Percentiles rank a stretch among this genome's conserved stretches.
These are phyloP conservation scores for Ehretia macrophylla DNA, from an alignment of 257 asterid genomes.

Conservation along the genomic window DNA sequence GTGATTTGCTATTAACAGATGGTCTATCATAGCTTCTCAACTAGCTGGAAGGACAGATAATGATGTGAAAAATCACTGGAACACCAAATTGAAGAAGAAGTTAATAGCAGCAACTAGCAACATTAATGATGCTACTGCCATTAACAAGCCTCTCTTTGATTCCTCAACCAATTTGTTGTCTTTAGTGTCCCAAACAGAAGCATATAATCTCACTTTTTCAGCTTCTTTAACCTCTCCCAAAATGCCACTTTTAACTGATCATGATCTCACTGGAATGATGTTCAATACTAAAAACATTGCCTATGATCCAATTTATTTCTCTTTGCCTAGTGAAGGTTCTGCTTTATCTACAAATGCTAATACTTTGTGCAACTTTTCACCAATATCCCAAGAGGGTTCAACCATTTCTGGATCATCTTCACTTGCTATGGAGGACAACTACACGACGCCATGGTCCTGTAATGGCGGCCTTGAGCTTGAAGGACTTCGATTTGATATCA, in stretches of 20 bases:
- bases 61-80: slow-evolving; percentile 62
- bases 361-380: slow-evolving; percentile 1
- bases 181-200: too few species aligned
- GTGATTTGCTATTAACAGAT: slow-evolving; percentile 21
- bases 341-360: slow-evolving; percentile 5
- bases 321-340: slow-evolving; percentile 13
- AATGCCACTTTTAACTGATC: slow-evolving; percentile 9
- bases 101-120: slow-evolving; percentile 10
- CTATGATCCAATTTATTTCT: background rate
- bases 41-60: slow-evolving; percentile 63
- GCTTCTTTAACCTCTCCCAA: background rate
- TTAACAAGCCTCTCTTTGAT: background rate
- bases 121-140: background rate
- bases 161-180: slow-evolving; percentile 1
- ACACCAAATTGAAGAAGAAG: slow-evolving; percentile 49
- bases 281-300: background rate
- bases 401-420: slow-evolving; percentile 16
- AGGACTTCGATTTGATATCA: slow-evolving; percentile 8
- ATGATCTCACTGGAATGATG: background rate
- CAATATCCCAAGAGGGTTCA: slow-evolving; percentile 25
- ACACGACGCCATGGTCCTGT: background rate
- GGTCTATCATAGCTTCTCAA: slow-evolving; percentile 56
- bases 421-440: slow-evolving; percentile 19
- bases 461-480: slow-evolving; percentile 15
- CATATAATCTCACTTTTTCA: slow-evolving; percentile 12